Percentiles rank a stretch among this genome's conserved stretches.
Evolutionary conservation across 768 basidiomycete species (phyloP).

Genomic region (Rhodocollybia butyracea): DNA sequence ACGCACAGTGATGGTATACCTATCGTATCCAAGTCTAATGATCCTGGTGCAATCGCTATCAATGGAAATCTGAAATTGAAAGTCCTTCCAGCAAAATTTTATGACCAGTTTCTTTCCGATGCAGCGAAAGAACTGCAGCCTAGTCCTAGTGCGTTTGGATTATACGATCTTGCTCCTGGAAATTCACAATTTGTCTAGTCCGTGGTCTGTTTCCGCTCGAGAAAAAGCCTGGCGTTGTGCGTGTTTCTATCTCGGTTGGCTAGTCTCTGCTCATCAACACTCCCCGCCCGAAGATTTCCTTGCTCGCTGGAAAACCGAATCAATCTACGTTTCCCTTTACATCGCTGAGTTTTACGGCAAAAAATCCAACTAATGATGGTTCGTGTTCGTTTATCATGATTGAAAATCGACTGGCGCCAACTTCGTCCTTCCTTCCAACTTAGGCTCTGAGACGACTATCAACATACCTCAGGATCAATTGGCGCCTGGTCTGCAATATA

Average conservation of each 20-base stretch:
- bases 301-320: constrained; percentile 92
- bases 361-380: constrained; percentile 46
- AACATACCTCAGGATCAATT: constrained; percentile 59
- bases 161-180: not conserved
- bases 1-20: not conserved
- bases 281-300: constrained; percentile 75
- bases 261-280: too few species aligned
- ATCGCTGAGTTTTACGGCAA: constrained; percentile 64
- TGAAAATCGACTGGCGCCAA: too few species aligned
- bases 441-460: constrained; percentile 42
- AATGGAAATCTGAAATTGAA: constrained; percentile 18
- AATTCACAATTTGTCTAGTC: constrained; percentile 37
- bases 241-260: too few species aligned
- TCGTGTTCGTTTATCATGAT: too few species aligned
- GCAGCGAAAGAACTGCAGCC: constrained; percentile 59
- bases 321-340: constrained; percentile 88
- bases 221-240: constrained; percentile 3
- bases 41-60: not conserved
- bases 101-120: constrained; percentile 58
- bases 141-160: constrained; percentile 50
- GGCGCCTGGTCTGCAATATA: constrained; percentile 70
- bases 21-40: not conserved
- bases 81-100: constrained; percentile 50
- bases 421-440: too few species aligned
- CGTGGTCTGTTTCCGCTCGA: constrained; percentile 78